phyloP scores from a whole-genome alignment of 352 stramenopile genomes.

The Pythium coloratum region DNA sequence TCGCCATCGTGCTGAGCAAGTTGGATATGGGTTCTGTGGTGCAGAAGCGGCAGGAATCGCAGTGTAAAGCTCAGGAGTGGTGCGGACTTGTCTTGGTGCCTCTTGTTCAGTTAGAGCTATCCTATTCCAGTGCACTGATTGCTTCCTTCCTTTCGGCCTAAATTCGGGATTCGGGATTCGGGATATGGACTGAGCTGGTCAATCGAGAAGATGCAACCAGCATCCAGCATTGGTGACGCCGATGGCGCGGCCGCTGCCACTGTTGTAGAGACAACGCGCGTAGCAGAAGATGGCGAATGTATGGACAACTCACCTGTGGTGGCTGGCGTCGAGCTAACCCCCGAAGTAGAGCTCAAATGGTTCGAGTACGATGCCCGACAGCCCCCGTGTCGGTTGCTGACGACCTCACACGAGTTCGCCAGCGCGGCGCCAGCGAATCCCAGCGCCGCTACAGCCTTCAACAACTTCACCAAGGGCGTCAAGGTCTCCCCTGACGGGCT shows the following conservation, averaged over 20 bases:
- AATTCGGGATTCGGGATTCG: too few species aligned
- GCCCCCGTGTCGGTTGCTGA: conserved; percentile 6
- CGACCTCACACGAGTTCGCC: conserved; percentile 16
- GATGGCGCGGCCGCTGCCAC: background rate
- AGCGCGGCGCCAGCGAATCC: background rate
- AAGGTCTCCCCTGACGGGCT: conserved; percentile 77
- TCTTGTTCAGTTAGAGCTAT: too few species aligned
- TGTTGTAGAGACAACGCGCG: background rate
- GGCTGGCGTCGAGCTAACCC: background rate
- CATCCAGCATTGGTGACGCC: background rate
- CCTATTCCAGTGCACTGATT: too few species aligned
- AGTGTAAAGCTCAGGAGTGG: too few species aligned
- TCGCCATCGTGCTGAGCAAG: too few species aligned
- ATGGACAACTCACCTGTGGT: background rate
- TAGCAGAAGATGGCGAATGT: conserved; percentile 7
- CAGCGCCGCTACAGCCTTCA: conserved; percentile 15
- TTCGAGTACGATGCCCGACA: conserved; percentile 16
- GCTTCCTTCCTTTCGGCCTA: too few species aligned
- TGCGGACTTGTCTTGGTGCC: too few species aligned
- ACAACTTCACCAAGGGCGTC: conserved; percentile 83
- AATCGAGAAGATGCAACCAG: background rate
- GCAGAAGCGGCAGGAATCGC: too few species aligned
- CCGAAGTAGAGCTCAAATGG: conserved; percentile 7
- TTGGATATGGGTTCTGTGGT: too few species aligned
- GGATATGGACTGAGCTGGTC: background rate